Percentiles rank a stretch among this genome's conserved stretches.
phyloP scores from a whole-genome alignment of 2,329 filamentous ascomycete species.

The Paracoccidioides brasiliensis region DNA sequence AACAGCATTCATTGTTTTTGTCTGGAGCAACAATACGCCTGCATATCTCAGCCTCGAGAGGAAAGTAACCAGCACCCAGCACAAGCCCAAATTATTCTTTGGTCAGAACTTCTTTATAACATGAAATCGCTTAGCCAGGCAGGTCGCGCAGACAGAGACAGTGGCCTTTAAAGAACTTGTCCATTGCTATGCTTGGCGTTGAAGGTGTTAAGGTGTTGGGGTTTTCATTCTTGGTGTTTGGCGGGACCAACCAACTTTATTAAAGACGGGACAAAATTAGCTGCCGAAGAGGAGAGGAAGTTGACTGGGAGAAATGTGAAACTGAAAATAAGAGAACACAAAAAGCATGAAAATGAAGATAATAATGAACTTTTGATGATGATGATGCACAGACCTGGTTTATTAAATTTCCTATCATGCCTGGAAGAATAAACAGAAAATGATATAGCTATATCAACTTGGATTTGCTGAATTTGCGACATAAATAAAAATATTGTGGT shows the following conservation, averaged over 20 bases:
- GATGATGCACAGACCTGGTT: no score
- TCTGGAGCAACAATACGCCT: neutral
- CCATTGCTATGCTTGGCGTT: neutral
- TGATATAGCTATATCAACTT: no score
- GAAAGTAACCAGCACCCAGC: neutral
- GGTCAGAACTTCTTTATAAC: neutral
- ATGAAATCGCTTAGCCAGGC: neutral
- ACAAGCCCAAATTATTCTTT: neutral
- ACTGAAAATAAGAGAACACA: no score
- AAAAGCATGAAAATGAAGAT: no score
- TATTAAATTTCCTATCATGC: no score
- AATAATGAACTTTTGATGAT: no score
- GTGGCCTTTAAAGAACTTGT: neutral
- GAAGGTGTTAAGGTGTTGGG: neutral
- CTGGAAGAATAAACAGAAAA: no score
- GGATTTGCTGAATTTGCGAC: no score
- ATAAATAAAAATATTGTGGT: no score
- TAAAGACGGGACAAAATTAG: neutral
- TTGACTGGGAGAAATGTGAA: no score
- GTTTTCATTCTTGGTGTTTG: neutral
- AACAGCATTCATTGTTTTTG: neutral
- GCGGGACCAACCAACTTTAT: neutral
- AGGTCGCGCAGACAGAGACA: neutral
- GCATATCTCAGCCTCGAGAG: neutral
- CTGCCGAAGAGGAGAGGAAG: neutral